Conservation (phyloP, 2,329 filamentous ascomycete species). For the Plenodomus lindquistii region DNA sequence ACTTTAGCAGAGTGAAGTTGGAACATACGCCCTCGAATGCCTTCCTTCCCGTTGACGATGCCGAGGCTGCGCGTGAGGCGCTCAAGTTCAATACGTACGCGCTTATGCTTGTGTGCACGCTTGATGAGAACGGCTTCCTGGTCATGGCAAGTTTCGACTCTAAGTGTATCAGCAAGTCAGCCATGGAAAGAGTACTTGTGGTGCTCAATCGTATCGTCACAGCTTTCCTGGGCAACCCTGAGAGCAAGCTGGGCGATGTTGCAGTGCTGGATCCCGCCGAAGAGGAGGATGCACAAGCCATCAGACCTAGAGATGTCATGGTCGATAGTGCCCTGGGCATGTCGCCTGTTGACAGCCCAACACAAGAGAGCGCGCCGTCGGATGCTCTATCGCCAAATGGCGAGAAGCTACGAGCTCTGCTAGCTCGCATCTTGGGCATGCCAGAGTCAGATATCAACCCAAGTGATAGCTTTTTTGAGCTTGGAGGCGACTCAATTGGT, state of each 20-base stretch:
- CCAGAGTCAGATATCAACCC: constrained; percentile 40
- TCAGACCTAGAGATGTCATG: constrained; percentile 28
- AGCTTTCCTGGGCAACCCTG: constrained; percentile 52
- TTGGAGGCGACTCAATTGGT: constrained; percentile 53
- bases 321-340: constrained; percentile 25
- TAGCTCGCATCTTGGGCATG: constrained; percentile 36
- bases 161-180: constrained; percentile 56
- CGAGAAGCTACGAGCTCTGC: constrained; percentile 26
- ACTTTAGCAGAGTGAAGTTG: constrained; percentile 15
- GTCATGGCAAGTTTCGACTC: constrained; percentile 69
- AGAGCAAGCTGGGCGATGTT: constrained; percentile 35
- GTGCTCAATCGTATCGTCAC: constrained; percentile 58
- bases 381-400: constrained; percentile 29
- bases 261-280: constrained; percentile 35
- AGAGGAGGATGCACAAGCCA: constrained; percentile 26
- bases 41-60: constrained; percentile 60
- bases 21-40: constrained; percentile 51
- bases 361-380: background rate
- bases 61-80: constrained; percentile 62
- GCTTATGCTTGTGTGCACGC: constrained; percentile 67
- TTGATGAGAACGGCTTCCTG: constrained; percentile 60
- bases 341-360: constrained; percentile 10
- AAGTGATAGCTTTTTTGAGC: constrained; percentile 49
- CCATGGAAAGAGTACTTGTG: constrained; percentile 58
- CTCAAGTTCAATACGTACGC: constrained; percentile 62